Base-by-base conservation (phyloP, 2,329 filamentous ascomycete genomes). In the Diaporthe sp. region DNA sequence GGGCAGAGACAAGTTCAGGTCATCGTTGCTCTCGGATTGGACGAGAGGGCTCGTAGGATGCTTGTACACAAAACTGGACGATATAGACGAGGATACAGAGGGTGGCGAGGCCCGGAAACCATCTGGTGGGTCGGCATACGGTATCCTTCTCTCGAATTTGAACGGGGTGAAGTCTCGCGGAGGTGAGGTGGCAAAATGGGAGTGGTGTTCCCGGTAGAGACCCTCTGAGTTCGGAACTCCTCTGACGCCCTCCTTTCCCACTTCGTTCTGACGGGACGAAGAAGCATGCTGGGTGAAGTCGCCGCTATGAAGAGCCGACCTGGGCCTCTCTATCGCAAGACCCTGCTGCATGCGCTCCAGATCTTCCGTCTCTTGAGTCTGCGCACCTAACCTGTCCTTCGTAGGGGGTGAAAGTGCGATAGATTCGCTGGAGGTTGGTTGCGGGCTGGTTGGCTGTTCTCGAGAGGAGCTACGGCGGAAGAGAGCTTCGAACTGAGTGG, bases 21-120 rank as follows among this genome's bases (percentile, higher is more conserved):
- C 94, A 9, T 94, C 92, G 78, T 96, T 97, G 83, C 93, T 97
- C 79, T 95, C 92, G 55, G 95, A 95, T 79, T 98, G 92, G 0
- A 97, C 96, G 15, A 99, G 86, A 19, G 97, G 97, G 79, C 96
- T 98, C 2, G 97, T 98, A 0, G 97, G 96, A 3, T 94, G 91
- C 83, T 96, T 93, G 76, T 97, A 93, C 42, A 94, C 88, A 81
- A 98, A 98, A 78, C 91, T 95, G 2, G 92, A 93, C 0, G 94
- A 93, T 19, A 94, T 87, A 1, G 94, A 94, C 10, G 92, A 95
- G 4, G 92, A 93, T 13, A 93, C 80, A 1, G 91, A 92, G 10
- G 92, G 92, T 25, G 88, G 85, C 30, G 86, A 83, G 0, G 88
- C 86, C 59, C 81, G 83, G 70, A 84, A 85, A 13, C 82, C 83